phyloP scores from a whole-genome alignment of 2,329 filamentous ascomycete species.

The Amauroascus verrucosus region DNA sequence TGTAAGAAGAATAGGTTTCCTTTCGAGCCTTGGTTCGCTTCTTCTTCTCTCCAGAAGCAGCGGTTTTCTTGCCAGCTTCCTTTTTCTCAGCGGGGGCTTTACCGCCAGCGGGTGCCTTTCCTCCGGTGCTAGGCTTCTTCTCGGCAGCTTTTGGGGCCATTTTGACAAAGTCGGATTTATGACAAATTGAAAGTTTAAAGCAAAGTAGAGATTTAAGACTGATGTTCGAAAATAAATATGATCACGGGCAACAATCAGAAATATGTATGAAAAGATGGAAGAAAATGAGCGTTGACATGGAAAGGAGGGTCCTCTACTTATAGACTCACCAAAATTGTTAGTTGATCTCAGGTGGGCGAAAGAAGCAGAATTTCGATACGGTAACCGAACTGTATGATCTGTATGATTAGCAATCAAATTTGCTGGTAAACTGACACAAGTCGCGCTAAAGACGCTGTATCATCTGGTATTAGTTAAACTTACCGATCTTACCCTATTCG shows the following conservation, averaged over 20 bases:
- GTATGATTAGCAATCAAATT: slow-evolving; percentile 32
- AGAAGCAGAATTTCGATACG: slow-evolving; percentile 40
- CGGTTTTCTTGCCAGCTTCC: slow-evolving; percentile 99
- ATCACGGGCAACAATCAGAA: slow-evolving; percentile 25
- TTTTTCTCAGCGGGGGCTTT: slow-evolving; percentile 93
- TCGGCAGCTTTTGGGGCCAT: slow-evolving; percentile 97
- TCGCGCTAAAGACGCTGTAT: slow-evolving; percentile 6
- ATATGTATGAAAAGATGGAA: slow-evolving; percentile 10
- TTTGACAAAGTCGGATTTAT: slow-evolving; percentile 23
- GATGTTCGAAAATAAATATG: no score
- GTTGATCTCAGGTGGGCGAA: slow-evolving; percentile 38
- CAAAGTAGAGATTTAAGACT: no score
- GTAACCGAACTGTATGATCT: slow-evolving; percentile 35
- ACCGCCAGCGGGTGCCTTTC: slow-evolving; percentile 79
- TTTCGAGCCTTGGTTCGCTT: slow-evolving; percentile 99
- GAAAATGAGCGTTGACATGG: slow-evolving; percentile 21
- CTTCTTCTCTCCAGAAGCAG: slow-evolving; percentile 96
- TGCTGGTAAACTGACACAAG: not conserved
- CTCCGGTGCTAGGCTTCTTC: slow-evolving; percentile 90
- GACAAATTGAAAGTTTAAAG: no score
- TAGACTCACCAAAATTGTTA: slow-evolving; percentile 31
- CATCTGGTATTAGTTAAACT: not conserved
- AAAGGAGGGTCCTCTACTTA: slow-evolving; percentile 35
- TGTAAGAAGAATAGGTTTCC: slow-evolving; percentile 99
- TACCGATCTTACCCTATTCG: slow-evolving; percentile 12